Evolutionary conservation across 148 eudicot species (phyloP).

Genomic region (Amaranthus palmeri): DNA sequence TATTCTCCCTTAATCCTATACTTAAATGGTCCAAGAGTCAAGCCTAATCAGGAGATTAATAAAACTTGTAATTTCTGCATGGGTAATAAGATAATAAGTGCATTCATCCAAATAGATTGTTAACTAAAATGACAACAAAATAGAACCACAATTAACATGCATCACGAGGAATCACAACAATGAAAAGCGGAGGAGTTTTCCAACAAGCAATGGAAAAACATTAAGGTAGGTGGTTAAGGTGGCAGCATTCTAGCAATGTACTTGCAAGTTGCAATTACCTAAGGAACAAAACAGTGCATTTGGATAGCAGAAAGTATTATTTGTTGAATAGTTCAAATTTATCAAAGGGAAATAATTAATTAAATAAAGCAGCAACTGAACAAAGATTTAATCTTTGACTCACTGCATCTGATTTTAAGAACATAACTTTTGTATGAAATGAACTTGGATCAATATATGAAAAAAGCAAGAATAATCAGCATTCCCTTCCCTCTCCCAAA

Average conservation of each 20-base stretch:
- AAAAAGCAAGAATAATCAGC: neutral
- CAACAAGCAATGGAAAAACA: neutral
- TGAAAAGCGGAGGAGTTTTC: no score
- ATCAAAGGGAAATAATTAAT: neutral
- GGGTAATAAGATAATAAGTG: no score
- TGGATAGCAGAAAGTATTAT: neutral
- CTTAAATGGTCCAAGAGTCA: neutral
- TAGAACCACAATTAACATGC: no score
- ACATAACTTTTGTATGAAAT: neutral
- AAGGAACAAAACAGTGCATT: neutral
- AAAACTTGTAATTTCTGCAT: neutral
- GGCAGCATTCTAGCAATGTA: neutral
- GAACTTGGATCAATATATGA: neutral
- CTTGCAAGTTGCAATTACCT: neutral
- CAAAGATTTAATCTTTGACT: neutral
- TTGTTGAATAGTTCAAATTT: neutral
- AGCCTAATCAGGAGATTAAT: neutral
- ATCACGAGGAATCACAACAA: no score
- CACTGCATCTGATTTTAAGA: neutral
- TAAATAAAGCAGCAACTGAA: neutral
- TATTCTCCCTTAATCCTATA: neutral
- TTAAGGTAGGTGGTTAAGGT: neutral
- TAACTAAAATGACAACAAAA: no score
- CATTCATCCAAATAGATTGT: no score
- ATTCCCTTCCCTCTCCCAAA: neutral